Evolutionary conservation across 228 moss, liverwort and hornwort genomes (phyloP).

Genomic region (Sphagnum fallax): DNA sequence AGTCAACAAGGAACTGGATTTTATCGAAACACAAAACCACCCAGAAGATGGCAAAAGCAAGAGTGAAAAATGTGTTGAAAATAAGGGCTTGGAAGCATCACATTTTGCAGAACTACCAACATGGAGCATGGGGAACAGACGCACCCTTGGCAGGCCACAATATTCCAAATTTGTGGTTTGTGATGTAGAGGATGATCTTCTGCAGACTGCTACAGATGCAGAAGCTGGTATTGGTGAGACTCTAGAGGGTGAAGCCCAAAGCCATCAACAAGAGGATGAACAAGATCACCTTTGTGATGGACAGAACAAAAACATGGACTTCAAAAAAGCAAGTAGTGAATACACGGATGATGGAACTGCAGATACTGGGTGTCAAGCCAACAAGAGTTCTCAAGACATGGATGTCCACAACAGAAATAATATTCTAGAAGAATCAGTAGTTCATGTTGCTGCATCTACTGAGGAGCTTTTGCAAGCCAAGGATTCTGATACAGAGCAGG

Average conservation of each 20-base stretch:
- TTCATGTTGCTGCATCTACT: constrained; percentile 13
- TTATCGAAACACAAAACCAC: too few relatives aligned
- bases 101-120: constrained; percentile 4
- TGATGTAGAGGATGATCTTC: constrained; percentile 2
- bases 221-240: too few relatives aligned
- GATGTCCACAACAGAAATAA: too few relatives aligned
- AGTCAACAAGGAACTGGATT: too few relatives aligned
- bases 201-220: background rate
- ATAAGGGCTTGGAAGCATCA: constrained; percentile 8
- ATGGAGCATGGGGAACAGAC: background rate
- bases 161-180: background rate
- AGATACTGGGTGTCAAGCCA: too few relatives aligned
- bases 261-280: too few relatives aligned
- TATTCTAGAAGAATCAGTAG: too few relatives aligned
- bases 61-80: constrained; percentile 7
- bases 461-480: constrained; percentile 18
- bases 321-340: background rate
- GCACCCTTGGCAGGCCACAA: background rate
- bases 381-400: too few relatives aligned
- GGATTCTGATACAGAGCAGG: constrained; percentile 14
- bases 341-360: constrained; percentile 1
- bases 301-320: too few relatives aligned
- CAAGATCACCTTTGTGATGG: too few relatives aligned
- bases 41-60: too few relatives aligned
- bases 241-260: too few relatives aligned